These are phyloP conservation scores for Typha latifolia DNA, from an alignment of 176 grass and related monocot species.

Conservation along the genomic window DNA sequence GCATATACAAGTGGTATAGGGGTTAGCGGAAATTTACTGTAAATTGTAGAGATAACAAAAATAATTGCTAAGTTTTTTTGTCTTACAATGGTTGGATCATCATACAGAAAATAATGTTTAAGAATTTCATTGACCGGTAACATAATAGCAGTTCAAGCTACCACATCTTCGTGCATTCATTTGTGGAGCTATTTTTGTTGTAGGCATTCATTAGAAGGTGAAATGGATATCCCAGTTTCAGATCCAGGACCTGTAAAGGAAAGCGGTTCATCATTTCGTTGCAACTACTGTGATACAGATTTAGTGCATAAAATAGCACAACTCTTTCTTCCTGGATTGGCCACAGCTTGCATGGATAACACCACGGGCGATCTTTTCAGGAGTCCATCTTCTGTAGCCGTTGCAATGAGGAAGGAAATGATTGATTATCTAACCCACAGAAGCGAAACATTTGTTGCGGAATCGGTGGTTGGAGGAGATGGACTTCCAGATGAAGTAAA, in stretches of 20 bases:
- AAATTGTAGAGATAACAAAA: too few species aligned
- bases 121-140: too few species aligned
- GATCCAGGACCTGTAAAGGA: conserved; percentile 37
- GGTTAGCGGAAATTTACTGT: too few species aligned
- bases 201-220: conserved; percentile 18
- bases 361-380: conserved; percentile 62
- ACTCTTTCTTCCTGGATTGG: conserved; percentile 62
- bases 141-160: too few species aligned
- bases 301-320: conserved; percentile 61
- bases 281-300: conserved; percentile 53
- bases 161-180: neutral
- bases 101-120: too few species aligned
- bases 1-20: too few species aligned
- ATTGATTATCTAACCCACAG: conserved; percentile 61
- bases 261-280: conserved; percentile 31
- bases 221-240: conserved; percentile 60
- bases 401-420: conserved; percentile 65
- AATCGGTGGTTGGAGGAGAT: conserved; percentile 34
- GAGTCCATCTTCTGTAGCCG: conserved; percentile 41
- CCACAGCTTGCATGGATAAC: conserved; percentile 49
- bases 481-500: conserved; percentile 24
- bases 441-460: conserved; percentile 59
- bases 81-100: too few species aligned
- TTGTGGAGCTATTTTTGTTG: neutral
- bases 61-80: too few species aligned